These are phyloP conservation scores for Oryza longistaminata DNA, from an alignment of 176 grass and related monocot genomes.

Conservation along the genomic window DNA sequence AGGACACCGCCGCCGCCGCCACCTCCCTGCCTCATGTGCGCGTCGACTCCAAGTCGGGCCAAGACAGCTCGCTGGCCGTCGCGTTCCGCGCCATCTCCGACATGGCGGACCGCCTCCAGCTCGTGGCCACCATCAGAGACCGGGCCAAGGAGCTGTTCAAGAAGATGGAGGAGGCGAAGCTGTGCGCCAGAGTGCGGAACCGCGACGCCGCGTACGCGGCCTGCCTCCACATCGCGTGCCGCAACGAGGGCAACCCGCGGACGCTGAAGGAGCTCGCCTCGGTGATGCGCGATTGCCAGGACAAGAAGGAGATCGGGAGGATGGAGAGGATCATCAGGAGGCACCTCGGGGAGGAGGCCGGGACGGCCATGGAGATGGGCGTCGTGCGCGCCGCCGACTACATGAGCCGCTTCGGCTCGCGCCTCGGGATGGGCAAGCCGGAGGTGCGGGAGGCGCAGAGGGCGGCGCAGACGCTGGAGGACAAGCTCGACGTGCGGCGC, in stretches of 20 bases:
- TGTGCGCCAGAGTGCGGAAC: not conserved
- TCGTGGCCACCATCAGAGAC: not conserved
- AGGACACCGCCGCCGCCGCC: no score
- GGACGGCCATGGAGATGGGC: not conserved
- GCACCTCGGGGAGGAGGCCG: not conserved
- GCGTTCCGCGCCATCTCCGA: not conserved
- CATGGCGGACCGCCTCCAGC: not conserved
- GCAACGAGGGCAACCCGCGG: not conserved
- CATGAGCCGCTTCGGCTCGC: not conserved
- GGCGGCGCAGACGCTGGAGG: not conserved
- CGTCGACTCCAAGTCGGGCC: not conserved
- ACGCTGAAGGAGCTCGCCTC: not conserved
- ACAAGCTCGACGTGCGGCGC: not conserved
- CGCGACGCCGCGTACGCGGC: not conserved
- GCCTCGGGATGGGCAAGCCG: not conserved
- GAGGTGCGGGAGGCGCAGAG: not conserved
- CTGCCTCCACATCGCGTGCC: not conserved
- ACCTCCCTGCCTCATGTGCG: no score
- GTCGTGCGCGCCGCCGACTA: not conserved
- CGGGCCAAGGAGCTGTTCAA: not conserved
- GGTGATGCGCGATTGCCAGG: not conserved
- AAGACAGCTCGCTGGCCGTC: not conserved
- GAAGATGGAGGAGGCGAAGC: not conserved
- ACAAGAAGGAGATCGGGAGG: not conserved
- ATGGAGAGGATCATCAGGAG: not conserved